Evolutionary conservation across 169 alveolate species (phyloP).

Genomic region (Plasmodium malariae): DNA sequence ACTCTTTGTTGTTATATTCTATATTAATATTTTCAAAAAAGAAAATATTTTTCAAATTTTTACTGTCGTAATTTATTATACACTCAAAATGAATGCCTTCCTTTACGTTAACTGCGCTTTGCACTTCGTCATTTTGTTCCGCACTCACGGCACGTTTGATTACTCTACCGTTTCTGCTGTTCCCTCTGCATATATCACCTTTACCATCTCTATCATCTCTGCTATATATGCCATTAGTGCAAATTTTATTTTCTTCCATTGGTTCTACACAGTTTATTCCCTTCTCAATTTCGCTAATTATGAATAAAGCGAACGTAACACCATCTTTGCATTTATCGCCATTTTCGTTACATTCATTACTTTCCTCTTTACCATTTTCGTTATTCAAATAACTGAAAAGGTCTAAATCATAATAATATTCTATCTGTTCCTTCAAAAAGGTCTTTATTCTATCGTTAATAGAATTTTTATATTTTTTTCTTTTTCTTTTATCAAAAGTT

Average conservation of each 20-base stretch:
- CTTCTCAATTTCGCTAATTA: too few species aligned
- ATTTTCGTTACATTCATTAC: too few species aligned
- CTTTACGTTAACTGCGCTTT: constrained; percentile 7
- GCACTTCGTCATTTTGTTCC: not conserved
- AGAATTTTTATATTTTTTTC: not conserved
- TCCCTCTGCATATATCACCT: not conserved
- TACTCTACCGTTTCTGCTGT: not conserved
- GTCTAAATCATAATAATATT: not conserved
- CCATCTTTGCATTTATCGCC: too few species aligned
- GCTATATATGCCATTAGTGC: not conserved
- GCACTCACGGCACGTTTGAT: not conserved
- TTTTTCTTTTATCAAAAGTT: too few species aligned
- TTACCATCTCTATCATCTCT: not conserved
- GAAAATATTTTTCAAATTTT: constrained; percentile 36
- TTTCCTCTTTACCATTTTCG: constrained; percentile 18
- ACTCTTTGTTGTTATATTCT: constrained; percentile 29
- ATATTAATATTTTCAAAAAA: constrained; percentile 58
- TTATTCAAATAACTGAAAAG: not conserved
- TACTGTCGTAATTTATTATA: constrained; percentile 36
- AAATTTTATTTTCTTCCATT: too few species aligned
- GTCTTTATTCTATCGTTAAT: not conserved
- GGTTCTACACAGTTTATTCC: too few species aligned
- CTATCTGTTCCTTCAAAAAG: not conserved
- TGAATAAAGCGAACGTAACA: too few species aligned
- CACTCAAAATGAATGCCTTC: constrained; percentile 28